phyloP scores from a whole-genome alignment of 192 early-diverging fungal species.

The Lobosporangium transversale region DNA sequence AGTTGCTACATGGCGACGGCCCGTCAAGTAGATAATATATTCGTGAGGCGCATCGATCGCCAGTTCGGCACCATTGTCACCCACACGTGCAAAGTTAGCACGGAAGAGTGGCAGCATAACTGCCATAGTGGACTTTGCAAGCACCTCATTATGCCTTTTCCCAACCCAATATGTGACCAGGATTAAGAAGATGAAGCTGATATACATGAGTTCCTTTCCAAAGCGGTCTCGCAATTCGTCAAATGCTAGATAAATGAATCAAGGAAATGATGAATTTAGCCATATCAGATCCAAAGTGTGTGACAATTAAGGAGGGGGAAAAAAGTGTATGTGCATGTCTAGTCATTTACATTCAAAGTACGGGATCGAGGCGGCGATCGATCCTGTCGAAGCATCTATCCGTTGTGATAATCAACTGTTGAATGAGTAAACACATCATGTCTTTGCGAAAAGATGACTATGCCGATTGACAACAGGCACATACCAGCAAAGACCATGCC shows the following conservation, averaged over 20 bases:
- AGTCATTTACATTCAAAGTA: slow-evolving; percentile 25
- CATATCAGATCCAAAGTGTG: no score
- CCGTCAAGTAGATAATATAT: slow-evolving; percentile 51
- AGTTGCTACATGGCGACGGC: slow-evolving; percentile 46
- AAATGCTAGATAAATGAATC: slow-evolving; percentile 10
- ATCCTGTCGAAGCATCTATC: slow-evolving; percentile 14
- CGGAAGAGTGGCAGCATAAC: slow-evolving; percentile 51
- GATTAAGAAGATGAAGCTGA: slow-evolving; percentile 31
- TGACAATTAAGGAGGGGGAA: no score
- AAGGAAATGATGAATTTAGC: no score
- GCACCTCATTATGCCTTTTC: slow-evolving; percentile 44
- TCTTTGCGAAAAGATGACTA: background rate
- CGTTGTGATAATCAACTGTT: background rate
- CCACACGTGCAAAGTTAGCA: slow-evolving; percentile 47
- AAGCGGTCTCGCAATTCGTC: slow-evolving; percentile 21
- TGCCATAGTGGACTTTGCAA: slow-evolving; percentile 52
- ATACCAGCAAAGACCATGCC: slow-evolving; percentile 21
- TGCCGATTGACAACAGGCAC: background rate
- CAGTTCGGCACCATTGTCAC: slow-evolving; percentile 46
- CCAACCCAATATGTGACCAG: slow-evolving; percentile 31
- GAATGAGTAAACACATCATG: background rate
- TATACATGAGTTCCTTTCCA: slow-evolving; percentile 32
- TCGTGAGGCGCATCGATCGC: slow-evolving; percentile 50
- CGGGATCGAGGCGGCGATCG: background rate
- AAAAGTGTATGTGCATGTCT: background rate